Conservation (phyloP, 2,329 filamentous ascomycete genomes). For the Cladosporium oxysporum region DNA sequence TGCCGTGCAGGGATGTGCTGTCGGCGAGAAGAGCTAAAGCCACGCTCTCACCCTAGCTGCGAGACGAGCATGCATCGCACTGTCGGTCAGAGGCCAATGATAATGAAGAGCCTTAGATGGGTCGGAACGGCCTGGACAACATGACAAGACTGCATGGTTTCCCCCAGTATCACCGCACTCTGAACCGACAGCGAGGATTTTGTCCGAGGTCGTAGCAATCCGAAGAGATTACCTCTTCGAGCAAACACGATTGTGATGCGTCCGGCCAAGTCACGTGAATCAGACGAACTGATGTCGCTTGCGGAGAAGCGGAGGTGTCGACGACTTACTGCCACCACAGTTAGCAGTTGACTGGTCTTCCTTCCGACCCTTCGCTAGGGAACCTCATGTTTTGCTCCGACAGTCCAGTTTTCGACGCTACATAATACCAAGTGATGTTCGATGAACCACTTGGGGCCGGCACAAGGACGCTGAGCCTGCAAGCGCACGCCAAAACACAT, state of each 20-base stretch:
- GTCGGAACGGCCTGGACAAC: not conserved
- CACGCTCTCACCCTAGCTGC: not conserved
- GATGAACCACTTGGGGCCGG: not conserved
- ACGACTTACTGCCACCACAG: not conserved
- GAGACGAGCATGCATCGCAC: not conserved
- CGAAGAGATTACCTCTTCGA: not conserved
- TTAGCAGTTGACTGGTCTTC: not conserved
- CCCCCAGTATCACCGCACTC: not conserved
- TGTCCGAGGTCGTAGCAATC: too few relatives aligned
- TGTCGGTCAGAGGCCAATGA: not conserved
- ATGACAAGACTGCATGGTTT: not conserved
- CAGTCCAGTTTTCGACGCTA: not conserved
- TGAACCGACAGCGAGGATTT: too few relatives aligned
- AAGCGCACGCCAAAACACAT: not conserved
- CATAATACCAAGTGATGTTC: not conserved
- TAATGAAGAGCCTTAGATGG: not conserved
- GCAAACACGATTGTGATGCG: not conserved
- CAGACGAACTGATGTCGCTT: not conserved
- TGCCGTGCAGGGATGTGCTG: not conserved
- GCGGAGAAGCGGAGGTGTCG: not conserved
- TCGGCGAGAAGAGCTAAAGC: not conserved
- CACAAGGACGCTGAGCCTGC: not conserved
- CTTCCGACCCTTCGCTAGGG: not conserved
- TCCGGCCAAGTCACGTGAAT: not conserved
- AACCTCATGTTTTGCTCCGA: not conserved